Evolutionary conservation across 108 stramenopile genomes (phyloP), one percentile per base, ranked within the genome.

Genomic region (Cyclotella choctawhatcheeana): DNA sequence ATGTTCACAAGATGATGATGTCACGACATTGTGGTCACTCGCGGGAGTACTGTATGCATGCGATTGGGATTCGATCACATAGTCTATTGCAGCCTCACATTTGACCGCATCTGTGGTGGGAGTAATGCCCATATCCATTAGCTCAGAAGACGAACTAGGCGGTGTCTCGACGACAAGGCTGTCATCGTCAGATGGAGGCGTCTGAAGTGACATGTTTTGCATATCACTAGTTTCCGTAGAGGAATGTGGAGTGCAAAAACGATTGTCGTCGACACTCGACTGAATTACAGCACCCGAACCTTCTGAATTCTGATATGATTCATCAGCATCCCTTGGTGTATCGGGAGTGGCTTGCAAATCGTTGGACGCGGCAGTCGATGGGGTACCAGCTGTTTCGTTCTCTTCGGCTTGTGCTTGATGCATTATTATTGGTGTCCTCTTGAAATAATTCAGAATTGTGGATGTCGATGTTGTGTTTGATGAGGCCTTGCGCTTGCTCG

Each of bases 101-200:
- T 20, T 35, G n/a, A 6, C 2, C 5, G 7, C 50, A 7, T 40
- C 59, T 37, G 16, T 35, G 12, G 59, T 60, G 35, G 59, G 59
- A 60, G 59, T 34, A 40, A 34, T 60, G 0, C 24, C 35, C 21
- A 40, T 12, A 43, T 2, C 20, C 35, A 60, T 40, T 12, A 55
- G 25, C 40, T 60, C 59, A 12, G 59, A 60, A 37, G 14, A 21
- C 21, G 59, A 51, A 52, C 65, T 67, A 3, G 65, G 65, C 0
- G 65, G 65, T 43, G 65, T 67, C 32, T 67, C 65, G 10, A 35
- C 31, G 2, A 47, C 34, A 3, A 24, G 1, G 12, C 24, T 21
- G 10, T 21, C 27, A 35, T 21, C 22, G n/a, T 18, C 21, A 21
- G 59, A 43, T 37, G 59, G 59, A 60, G 59, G 59, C 33, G 59